Evolutionary conservation across 805 yeast genomes (phyloP), one percentile per base, ranked within the genome.

Genomic region (Wickerhamiella dianesei): DNA sequence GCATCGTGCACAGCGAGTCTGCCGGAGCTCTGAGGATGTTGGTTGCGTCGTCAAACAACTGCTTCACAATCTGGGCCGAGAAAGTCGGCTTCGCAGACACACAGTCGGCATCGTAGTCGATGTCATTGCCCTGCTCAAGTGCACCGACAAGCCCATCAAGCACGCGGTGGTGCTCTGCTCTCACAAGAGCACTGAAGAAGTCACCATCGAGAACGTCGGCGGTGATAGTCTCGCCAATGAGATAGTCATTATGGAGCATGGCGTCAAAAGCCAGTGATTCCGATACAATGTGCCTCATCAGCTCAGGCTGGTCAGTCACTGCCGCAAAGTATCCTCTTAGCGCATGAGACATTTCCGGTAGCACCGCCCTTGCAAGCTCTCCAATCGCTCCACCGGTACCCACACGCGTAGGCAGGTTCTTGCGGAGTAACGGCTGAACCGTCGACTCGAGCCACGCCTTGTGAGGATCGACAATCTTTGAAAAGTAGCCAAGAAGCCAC

Each of bases 181-280:
- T 22, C 25, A 12, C 25, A 12, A 25, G 12, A 25, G 12, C 32
- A 12, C 12, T 25, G 21, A 39, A 21, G 8, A 39, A 12, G 21
- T 39, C 41, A 20, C 14, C 20, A 22, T 19, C 18, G 8, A 39
- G n/a, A 18, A 13, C 9, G 18, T 14, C 25, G 9, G 25, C 16
- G 5, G 25, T 19, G 8, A 13, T 18, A 5, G 25, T 12, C 14
- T 36, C 19, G 21, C 41, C 25, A 19, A 39, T 14, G 17, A 68
- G 67, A 57, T 72, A 77, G 3, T 55, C 60, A 21, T 62, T 65
- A 8, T 70, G 58, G 4, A 80, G 52, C 21, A 68, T 59, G 41
- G 68, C 73, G 56, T 80, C 87, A 58, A 80, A 80, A 9, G 71
- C 67, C 41, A 77, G 69, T 4, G 76, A 57, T 55, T 80, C 84